These are phyloP conservation scores for Taphrina wiesneri DNA, from an alignment of 1,139 yeast genomes.

Conservation along the genomic window DNA sequence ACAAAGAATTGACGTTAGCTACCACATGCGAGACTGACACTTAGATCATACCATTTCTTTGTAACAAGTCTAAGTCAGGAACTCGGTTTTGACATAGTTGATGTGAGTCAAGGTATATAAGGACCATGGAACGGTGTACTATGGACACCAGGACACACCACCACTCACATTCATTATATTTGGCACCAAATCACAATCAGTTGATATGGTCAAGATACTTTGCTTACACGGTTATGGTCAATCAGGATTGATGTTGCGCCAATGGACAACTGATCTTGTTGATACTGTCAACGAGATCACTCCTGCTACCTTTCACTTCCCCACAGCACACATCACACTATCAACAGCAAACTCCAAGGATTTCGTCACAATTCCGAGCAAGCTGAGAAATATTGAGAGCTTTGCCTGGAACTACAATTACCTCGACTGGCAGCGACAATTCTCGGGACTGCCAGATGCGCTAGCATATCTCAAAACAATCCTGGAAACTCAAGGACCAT, in stretches of 20 bases:
- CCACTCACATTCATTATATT: not conserved
- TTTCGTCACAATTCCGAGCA: constrained; percentile 18
- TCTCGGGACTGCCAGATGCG: constrained; percentile 21
- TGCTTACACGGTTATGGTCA: constrained; percentile 31
- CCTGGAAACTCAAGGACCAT: constrained; percentile 75
- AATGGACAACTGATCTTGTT: constrained; percentile 14
- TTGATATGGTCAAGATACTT: constrained; percentile 17
- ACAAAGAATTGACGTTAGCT: not conserved
- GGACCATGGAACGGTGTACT: not conserved
- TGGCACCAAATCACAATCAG: not conserved
- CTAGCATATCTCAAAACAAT: constrained; percentile 12
- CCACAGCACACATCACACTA: constrained; percentile 29
- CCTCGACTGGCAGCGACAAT: constrained; percentile 33
- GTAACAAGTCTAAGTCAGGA: not conserved
- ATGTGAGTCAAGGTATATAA: not conserved
- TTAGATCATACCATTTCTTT: not conserved
- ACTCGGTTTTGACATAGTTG: not conserved
- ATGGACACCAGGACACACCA: not conserved
- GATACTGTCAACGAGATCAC: constrained; percentile 1
- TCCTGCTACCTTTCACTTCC: constrained; percentile 14
- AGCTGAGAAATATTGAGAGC: not conserved
- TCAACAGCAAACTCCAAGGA: constrained; percentile 24
- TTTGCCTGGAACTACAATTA: constrained; percentile 35
- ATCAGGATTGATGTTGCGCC: constrained; percentile 13
- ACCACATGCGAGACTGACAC: not conserved